Percentiles rank a stretch among this genome's conserved stretches.
Conservation (phyloP, 2,329 filamentous ascomycete species). For the Coleophoma eucalyptorum region DNA sequence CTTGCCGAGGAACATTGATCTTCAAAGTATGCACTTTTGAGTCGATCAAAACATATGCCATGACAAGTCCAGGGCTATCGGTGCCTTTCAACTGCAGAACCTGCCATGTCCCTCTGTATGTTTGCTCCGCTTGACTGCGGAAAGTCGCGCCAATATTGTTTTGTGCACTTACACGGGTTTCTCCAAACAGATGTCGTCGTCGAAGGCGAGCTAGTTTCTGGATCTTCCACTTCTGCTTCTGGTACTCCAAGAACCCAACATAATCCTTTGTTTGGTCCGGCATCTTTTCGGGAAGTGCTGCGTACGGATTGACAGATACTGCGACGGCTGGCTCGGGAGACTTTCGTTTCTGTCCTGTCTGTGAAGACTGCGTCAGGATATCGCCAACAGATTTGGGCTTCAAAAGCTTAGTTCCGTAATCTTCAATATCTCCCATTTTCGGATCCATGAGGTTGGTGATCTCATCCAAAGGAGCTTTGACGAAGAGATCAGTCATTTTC, state of each 20-base stretch:
- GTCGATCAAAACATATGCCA: slow-evolving; percentile 88
- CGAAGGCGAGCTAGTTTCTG: slow-evolving; percentile 87
- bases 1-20: slow-evolving; percentile 80
- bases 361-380: slow-evolving; percentile 44
- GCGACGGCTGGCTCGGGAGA: slow-evolving; percentile 59
- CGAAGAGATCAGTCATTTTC: slow-evolving; percentile 94
- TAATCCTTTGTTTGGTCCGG: slow-evolving; percentile 86
- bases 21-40: slow-evolving; percentile 86
- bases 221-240: slow-evolving; percentile 98
- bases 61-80: slow-evolving; percentile 80
- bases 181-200: slow-evolving; percentile 88
- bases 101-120: slow-evolving; percentile 94
- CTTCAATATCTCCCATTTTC: slow-evolving; percentile 69
- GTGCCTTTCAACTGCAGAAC: slow-evolving; percentile 82
- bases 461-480: slow-evolving; percentile 67
- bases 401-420: slow-evolving; percentile 67
- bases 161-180: slow-evolving; percentile 66
- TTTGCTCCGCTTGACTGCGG: slow-evolving; percentile 84
- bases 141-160: slow-evolving; percentile 68
- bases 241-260: slow-evolving; percentile 80
- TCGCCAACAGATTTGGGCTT: slow-evolving; percentile 59
- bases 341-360: slow-evolving; percentile 67
- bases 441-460: slow-evolving; percentile 61
- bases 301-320: slow-evolving; percentile 72
- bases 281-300: slow-evolving; percentile 77